Base-by-base conservation (phyloP, 352 stramenopile genomes). In the Globisporangium radiosum region DNA sequence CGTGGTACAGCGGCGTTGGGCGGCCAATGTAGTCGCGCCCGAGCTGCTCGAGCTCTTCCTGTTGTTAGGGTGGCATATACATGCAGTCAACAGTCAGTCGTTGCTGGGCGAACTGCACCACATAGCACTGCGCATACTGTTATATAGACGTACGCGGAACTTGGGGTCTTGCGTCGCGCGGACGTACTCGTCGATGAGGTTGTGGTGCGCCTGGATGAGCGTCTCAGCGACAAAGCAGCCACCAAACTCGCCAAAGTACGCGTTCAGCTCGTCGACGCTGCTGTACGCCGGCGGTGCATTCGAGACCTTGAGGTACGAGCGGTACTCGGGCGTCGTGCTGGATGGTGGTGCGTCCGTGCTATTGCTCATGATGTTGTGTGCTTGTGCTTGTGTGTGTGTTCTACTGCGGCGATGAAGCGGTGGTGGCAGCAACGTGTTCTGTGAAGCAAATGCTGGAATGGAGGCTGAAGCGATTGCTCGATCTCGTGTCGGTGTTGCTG, bases 221-320 rank as follows among this genome's bases (percentile, higher is more conserved):
- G 96, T 99, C 78, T 99, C 96, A 40, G 96, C 96, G 63, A 99
- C 98, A 73, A 97, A 99, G 64, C 97, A 96, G 57, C 97, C 96
- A 33, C 96, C 96, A 75, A 98, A 99, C 57, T 92, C 64, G 45
- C 91, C 90, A 69, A 97, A 97, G 78, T 96, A 92, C 43, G 79
- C 80, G 61, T 81, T 77, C 5, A 92, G 64, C 59, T 92, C 74
- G 8, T 87, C 76, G 5, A 57, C 67, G 6, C 68, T 83, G 11
- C 60, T 61, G 70, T 91, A 93, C 14, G 87, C 69, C 11, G 81
- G 84, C 49, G 84, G 81, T n/a, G 81, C 79, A 39, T 93, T 93
- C 36, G 79, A 88, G 43, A 91, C 72, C 50, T 74, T 69, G 37
- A 93, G 71, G 70, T 85, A 89, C 52, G 51, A 52, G 42, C 68